Conservation (phyloP, 106 monocot genomes). For the Allium cepa region DNA sequence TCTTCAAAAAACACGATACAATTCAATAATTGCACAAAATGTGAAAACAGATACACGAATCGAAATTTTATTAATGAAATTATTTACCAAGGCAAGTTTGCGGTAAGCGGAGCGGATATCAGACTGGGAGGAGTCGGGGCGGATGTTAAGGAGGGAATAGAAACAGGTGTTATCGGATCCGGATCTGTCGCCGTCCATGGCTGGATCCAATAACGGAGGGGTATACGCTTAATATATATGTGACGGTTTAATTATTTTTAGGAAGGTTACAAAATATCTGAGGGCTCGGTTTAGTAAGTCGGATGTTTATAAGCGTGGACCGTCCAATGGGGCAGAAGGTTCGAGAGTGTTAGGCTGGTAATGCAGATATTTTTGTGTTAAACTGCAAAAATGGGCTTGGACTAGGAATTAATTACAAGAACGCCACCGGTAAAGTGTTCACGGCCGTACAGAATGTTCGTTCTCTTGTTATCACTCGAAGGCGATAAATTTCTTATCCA, state of each 20-base stretch:
- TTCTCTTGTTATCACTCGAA: too few species aligned
- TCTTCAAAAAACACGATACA: constrained; percentile 15
- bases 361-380: constrained; percentile 2
- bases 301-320: constrained; percentile 2
- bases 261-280: not conserved
- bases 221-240: too few species aligned
- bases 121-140: constrained; percentile 47
- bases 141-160: constrained; percentile 78
- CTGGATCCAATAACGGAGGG: not conserved
- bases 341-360: constrained; percentile 4
- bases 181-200: constrained; percentile 16
- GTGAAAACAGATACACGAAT: not conserved
- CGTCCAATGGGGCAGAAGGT: not conserved
- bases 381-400: not conserved
- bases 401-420: not conserved
- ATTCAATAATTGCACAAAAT: not conserved
- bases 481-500: too few species aligned
- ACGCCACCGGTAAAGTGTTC: not conserved
- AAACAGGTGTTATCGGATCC: constrained; percentile 43
- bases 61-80: not conserved
- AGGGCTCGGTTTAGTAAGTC: not conserved
- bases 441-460: too few species aligned
- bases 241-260: not conserved
- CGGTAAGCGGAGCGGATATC: constrained; percentile 82
- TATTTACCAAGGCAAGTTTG: constrained; percentile 60